Base-by-base conservation (phyloP, 2,329 filamentous ascomycete species). In the Neofusicoccum parvum region DNA sequence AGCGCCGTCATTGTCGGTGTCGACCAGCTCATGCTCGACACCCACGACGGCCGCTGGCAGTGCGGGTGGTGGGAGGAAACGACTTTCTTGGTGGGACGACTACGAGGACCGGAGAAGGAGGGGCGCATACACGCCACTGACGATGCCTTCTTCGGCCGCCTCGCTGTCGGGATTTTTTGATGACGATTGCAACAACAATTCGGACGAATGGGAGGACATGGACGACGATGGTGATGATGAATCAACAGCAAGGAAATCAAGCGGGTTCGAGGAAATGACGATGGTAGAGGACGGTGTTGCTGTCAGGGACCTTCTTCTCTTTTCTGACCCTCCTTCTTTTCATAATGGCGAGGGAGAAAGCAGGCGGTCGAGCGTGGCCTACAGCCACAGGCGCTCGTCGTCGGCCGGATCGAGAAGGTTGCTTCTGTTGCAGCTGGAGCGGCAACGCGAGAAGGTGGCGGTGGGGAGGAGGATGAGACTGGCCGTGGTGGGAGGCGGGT, bases 31-130 rank as follows among this genome's bases (percentile, higher is more conserved):
- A 17, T 60, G 43, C 56, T 60, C 56, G 43, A 60, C 56, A 11
- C 56, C 49, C 37, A 48, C 43, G 37, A 56, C 62, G 32, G 39
- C 54, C 39, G 10, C 54, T 45, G 62, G 51, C 50, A 39, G 62
- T 60, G 50, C 41, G 50, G 50, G 62, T 34, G 50, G 62, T 48
- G 62, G 62, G 50, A 46, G 62, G 32, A 64, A 64, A 64, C 62
- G 62, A 54, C 50, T 64, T 46, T 54, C 49, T 56, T 64, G 62
- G 62, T 64, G 62, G 62, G 62, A 64, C 51, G 49, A 54, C 27
- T 65, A 59, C 45, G 63, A 64, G 41, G 49, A 64, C 10, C 41
- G 62, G 62, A 54, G 27, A 27, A 34, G 34, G 20, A 56, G 41
- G 39, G 62, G 51, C 41, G 41, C 56, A n/a, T 60, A 54, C 32